Conservation (phyloP, 1,284 basidiomycete genomes). For the Ceratobasidium sp. region DNA sequence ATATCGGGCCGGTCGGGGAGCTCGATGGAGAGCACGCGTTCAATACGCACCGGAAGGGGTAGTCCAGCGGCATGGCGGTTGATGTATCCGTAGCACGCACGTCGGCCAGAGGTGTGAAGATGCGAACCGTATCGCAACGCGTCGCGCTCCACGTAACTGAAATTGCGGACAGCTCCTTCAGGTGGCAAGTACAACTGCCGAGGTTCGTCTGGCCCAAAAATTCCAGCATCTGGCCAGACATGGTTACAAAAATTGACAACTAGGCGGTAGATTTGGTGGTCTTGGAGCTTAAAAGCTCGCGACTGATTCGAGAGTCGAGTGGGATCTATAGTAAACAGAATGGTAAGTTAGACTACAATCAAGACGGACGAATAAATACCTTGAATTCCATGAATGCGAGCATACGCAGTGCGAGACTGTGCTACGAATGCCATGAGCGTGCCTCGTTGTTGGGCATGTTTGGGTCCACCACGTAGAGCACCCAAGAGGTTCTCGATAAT, state of each 20-base stretch:
- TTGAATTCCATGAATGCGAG: neutral
- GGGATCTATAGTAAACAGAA: neutral
- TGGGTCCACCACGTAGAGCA: neutral
- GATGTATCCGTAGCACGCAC: conserved; percentile 17
- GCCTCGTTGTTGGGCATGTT: neutral
- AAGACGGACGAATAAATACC: too few species aligned
- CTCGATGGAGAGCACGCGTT: neutral
- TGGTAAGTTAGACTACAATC: neutral
- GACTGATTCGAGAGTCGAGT: conserved; percentile 1
- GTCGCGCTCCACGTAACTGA: conserved; percentile 17
- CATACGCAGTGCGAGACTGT: neutral
- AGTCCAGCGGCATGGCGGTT: neutral
- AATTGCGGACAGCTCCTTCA: neutral
- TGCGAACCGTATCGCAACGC: neutral
- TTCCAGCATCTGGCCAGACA: conserved; percentile 10
- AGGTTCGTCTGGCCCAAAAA: neutral
- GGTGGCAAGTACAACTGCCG: neutral
- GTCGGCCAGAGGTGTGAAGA: neutral
- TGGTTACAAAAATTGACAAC: neutral
- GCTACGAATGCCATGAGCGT: neutral
- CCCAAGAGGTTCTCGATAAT: neutral
- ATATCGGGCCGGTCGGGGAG: neutral
- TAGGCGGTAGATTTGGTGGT: neutral
- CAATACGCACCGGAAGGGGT: neutral
- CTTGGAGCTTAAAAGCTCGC: neutral